These are phyloP conservation scores for Steccherinum ochraceum DNA, from an alignment of 768 basidiomycete genomes.

Conservation along the genomic window DNA sequence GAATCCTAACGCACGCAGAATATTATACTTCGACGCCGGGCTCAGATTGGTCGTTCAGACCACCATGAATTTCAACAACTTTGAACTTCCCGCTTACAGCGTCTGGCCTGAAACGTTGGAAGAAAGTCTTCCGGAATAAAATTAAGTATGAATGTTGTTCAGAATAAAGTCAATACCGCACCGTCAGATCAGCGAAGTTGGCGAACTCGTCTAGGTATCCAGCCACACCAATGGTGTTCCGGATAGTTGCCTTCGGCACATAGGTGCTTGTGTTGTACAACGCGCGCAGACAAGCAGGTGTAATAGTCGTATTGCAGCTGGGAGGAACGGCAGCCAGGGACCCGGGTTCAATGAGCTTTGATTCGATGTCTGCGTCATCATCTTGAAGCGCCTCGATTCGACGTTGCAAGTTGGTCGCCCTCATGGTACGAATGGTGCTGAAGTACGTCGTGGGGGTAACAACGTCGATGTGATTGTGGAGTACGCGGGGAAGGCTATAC, in stretches of 20 bases:
- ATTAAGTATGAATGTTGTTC: conserved; percentile 42
- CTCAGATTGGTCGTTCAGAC: conserved; percentile 51
- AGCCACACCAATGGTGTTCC: conserved; percentile 26
- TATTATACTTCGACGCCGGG: conserved; percentile 50
- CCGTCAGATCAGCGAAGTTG: conserved; percentile 22
- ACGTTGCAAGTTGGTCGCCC: conserved; percentile 42
- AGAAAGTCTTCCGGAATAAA: conserved; percentile 43
- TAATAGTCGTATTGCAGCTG: conserved; percentile 26
- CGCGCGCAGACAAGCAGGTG: conserved; percentile 24
- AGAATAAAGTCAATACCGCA: conserved; percentile 24
- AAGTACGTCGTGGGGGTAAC: conserved; percentile 73
- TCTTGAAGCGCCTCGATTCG: conserved; percentile 28
- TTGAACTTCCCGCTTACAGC: background rate
- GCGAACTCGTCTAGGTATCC: conserved; percentile 29
- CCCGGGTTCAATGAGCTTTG: conserved; percentile 17
- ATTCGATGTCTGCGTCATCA: conserved; percentile 13
- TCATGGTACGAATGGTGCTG: conserved; percentile 29
- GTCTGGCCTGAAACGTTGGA: background rate
- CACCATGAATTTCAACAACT: too few species aligned
- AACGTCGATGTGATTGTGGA: conserved; percentile 57
- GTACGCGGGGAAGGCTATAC: conserved; percentile 56
- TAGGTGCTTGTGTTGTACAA: conserved; percentile 27
- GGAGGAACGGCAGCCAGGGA: conserved; percentile 20
- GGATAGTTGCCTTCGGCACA: conserved; percentile 12
- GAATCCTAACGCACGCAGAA: background rate